Percentiles rank a stretch among this genome's conserved stretches.
Evolutionary conservation across 1,284 basidiomycete genomes (phyloP).

Genomic region (Cutaneotrichosporon spelunceum): DNA sequence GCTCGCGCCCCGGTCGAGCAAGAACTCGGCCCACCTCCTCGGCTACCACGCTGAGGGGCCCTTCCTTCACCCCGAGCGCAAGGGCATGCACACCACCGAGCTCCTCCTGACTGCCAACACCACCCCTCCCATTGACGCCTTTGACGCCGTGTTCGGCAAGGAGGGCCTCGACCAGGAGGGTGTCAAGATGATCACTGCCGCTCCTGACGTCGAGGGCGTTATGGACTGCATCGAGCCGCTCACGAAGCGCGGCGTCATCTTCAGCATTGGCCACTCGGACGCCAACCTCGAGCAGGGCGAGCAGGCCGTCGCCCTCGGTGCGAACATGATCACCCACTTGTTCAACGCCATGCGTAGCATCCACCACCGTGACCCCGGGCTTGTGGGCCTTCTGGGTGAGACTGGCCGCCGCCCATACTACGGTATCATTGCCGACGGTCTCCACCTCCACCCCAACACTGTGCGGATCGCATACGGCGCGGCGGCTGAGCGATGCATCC

Average conservation of each 20-base stretch:
- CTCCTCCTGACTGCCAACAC: slow-evolving; percentile 61
- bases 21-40: slow-evolving; percentile 60
- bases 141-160: slow-evolving; percentile 70
- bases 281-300: slow-evolving; percentile 41
- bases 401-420: slow-evolving; percentile 79
- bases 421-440: slow-evolving; percentile 84
- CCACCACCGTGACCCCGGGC: slow-evolving; percentile 53
- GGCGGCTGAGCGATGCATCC: slow-evolving; percentile 75
- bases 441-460: slow-evolving; percentile 85
- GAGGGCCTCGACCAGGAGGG: slow-evolving; percentile 56
- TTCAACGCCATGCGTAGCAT: slow-evolving; percentile 62
- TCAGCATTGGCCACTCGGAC: slow-evolving; percentile 77
- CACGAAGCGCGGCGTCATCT: slow-evolving; percentile 64
- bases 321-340: slow-evolving; percentile 80
- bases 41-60: slow-evolving; percentile 90
- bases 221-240: slow-evolving; percentile 65
- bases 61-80: slow-evolving; percentile 66
- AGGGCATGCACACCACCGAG: slow-evolving; percentile 72
- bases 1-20: slow-evolving; percentile 36
- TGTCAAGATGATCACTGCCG: slow-evolving; percentile 78
- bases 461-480: slow-evolving; percentile 79
- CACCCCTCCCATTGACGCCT: slow-evolving; percentile 46
- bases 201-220: slow-evolving; percentile 80
- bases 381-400: slow-evolving; percentile 80
- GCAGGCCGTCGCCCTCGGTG: slow-evolving; percentile 51